Evolutionary conservation across 768 basidiomycete genomes (phyloP), one percentile per base, ranked within the genome.

Genomic region (Lactifluus volemus): DNA sequence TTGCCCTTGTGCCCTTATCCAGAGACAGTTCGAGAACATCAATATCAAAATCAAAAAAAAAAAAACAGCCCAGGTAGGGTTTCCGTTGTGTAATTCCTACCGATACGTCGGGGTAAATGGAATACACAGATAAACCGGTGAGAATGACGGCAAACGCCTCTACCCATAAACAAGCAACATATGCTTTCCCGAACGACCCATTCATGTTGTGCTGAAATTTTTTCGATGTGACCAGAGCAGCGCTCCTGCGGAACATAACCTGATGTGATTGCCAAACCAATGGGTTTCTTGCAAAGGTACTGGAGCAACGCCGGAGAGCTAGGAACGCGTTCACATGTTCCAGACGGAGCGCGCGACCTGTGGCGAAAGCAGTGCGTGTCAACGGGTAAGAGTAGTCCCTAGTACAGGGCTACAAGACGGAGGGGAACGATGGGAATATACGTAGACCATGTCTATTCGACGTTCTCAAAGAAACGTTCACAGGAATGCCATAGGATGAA

Each of bases 301-400:
- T 15, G 21, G 44, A 2, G 15, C 44, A 15, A 51, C 57, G 49
- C 57, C 49, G 42, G 19, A 12, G 17, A 42, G 41, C 21, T 50
- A 58, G 57, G 57, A 58, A 58, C 57, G 19, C 14, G 49, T 15
- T 51, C 49, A 51, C 57, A 51, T 58, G 57, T 51, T 32, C 49
- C 41, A 44, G 39, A 58, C 57, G 57, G 57, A 58, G 57, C 57
- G 57, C 57, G 57, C 57, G 21, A 51, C 12, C 10, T 30, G 30
- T 32, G 21, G 41, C 32, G 21, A 17, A 36, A 51, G 42, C 12
- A 36, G 49, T 44, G n/a, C 19, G 32, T 25, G n/a, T 55, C 30
- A 45, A 21, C 11, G n/a, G 32, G 49, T 32, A 32, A 42, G 14
- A 29, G 21, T 14, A 25, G 25, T 25, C 25, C 25, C 25, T 25